A percentile compares a stretch with the other conserved stretches of the same genome.
Evolutionary conservation across 768 basidiomycete genomes (phyloP).

Genomic region (Boletus tylopilopsis): DNA sequence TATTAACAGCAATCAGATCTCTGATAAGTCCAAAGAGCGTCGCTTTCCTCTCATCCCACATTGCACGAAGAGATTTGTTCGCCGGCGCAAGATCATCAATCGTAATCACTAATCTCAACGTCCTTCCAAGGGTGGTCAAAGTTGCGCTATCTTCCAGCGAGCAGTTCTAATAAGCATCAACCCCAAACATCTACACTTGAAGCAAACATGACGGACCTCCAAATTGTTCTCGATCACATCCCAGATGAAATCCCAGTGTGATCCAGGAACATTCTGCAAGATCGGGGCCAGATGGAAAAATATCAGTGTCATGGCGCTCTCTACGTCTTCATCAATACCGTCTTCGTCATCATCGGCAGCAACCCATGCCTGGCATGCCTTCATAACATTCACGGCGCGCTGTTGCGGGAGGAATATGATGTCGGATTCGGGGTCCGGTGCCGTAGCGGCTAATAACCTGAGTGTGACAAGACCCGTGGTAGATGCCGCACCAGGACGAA

Average conservation of each 20-base stretch:
- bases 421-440: constrained; percentile 77
- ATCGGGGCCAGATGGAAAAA: constrained; percentile 80
- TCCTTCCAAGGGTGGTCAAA: constrained; percentile 63
- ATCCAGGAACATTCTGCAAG: constrained; percentile 78
- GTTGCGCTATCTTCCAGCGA: constrained; percentile 55
- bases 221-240: constrained; percentile 86
- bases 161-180: constrained; percentile 44
- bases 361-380: constrained; percentile 84
- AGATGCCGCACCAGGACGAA: constrained; percentile 60
- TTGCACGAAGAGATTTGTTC: constrained; percentile 69
- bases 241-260: constrained; percentile 92
- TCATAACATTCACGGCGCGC: constrained; percentile 83
- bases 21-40: constrained; percentile 55
- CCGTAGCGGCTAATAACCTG: constrained; percentile 63
- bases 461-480: constrained; percentile 66
- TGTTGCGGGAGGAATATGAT: constrained; percentile 81
- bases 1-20: constrained; percentile 50
- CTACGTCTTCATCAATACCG: constrained; percentile 72
- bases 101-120: constrained; percentile 60
- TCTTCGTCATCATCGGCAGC: constrained; percentile 49
- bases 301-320: constrained; percentile 70
- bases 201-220: constrained; percentile 52
- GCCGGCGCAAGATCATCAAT: constrained; percentile 67
- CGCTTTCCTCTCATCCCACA: constrained; percentile 60
- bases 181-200: neutral